These are phyloP conservation scores for Lentinula sp. DNA, from an alignment of 768 basidiomycete genomes.

Conservation along the genomic window DNA sequence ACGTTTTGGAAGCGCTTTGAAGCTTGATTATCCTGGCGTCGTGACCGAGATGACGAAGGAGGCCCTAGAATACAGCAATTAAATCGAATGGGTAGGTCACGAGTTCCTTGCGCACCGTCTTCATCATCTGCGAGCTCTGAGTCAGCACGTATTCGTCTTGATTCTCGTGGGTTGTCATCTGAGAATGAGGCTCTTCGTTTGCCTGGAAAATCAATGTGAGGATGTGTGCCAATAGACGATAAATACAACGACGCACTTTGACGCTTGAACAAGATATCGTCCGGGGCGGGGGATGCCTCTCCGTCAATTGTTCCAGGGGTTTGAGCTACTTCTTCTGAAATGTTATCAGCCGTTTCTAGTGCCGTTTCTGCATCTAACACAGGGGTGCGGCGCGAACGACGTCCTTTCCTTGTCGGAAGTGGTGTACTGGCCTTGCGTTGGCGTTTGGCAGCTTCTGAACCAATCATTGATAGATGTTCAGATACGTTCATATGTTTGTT, in stretches of 20 bases:
- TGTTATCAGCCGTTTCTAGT: not conserved
- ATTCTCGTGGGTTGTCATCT: slow-evolving; percentile 43
- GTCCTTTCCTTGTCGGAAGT: not conserved
- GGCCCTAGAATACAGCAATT: slow-evolving; percentile 18
- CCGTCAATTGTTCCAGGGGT: not conserved
- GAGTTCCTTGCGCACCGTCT: slow-evolving; percentile 36
- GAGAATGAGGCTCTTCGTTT: slow-evolving; percentile 62
- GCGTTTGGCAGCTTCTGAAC: not conserved
- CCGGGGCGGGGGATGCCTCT: slow-evolving; percentile 1
- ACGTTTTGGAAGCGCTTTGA: slow-evolving; percentile 77
- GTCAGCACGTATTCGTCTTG: slow-evolving; percentile 40
- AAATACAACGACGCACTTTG: not conserved
- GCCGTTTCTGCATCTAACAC: not conserved
- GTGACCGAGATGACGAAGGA: slow-evolving; percentile 22
- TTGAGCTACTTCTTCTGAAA: not conserved
- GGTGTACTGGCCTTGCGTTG: slow-evolving; percentile 1
- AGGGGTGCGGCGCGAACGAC: not conserved
- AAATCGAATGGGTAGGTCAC: not conserved
- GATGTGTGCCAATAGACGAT: not conserved
- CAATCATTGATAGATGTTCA: not conserved
- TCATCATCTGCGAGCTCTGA: slow-evolving; percentile 65
- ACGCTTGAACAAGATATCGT: not conserved
- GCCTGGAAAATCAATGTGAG: slow-evolving; percentile 24
- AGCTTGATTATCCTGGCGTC: slow-evolving; percentile 43
- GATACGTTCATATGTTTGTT: slow-evolving; percentile 20